phyloP scores from a whole-genome alignment of 2,329 filamentous ascomycete genomes.

The Mycosphaerelloides madeirae region DNA sequence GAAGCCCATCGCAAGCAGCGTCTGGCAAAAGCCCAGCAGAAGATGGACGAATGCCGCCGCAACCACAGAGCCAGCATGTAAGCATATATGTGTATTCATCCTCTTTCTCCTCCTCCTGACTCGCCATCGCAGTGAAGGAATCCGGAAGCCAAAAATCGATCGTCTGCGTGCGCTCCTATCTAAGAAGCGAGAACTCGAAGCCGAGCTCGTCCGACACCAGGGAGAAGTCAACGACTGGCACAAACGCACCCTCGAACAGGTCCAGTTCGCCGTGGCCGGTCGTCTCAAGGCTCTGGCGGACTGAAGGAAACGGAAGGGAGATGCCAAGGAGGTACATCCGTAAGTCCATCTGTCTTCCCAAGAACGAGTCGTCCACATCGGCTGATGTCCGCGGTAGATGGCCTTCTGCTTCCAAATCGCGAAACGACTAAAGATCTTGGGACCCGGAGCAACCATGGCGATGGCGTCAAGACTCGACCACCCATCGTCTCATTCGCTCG shows the following conservation, averaged over 20 bases:
- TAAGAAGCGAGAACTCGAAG: conserved; percentile 16
- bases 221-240: conserved; percentile 11
- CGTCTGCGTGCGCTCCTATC: conserved; percentile 20
- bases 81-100: not conserved
- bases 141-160: conserved; percentile 19
- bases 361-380: too few species aligned
- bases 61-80: conserved; percentile 11
- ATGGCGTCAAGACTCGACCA: too few species aligned
- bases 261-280: conserved; percentile 17
- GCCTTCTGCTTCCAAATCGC: too few species aligned
- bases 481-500: too few species aligned
- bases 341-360: too few species aligned
- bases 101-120: not conserved
- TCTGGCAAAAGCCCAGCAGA: conserved; percentile 8
- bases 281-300: conserved; percentile 2
- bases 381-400: too few species aligned
- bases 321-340: too few species aligned
- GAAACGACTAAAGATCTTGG: too few species aligned
- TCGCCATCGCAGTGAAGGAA: not conserved
- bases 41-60: conserved; percentile 6
- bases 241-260: conserved; percentile 14
- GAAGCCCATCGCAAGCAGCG: conserved; percentile 7
- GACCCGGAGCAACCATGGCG: too few species aligned
- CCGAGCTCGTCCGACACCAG: conserved; percentile 10
- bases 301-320: too few species aligned